phyloP scores from a whole-genome alignment of 176 grass and related monocot species.

The Rhipidocladum racemiflorum region DNA sequence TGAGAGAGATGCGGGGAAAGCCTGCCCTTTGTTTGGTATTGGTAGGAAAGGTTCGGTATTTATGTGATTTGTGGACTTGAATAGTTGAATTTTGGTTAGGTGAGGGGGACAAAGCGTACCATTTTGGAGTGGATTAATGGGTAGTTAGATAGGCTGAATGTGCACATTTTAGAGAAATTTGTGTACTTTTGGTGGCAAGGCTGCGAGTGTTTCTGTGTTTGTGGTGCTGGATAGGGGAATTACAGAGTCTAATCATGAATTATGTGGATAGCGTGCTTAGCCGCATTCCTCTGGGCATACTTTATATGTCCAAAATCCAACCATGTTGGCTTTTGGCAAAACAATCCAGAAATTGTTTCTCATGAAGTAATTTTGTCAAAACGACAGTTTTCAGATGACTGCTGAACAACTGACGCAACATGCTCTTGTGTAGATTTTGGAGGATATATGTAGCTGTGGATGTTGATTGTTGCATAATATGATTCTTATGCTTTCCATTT shows the following conservation, averaged over 20 bases:
- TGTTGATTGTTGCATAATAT: background rate
- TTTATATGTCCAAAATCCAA: background rate
- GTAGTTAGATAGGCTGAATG: background rate
- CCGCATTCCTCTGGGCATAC: background rate
- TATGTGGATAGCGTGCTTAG: background rate
- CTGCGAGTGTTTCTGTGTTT: background rate
- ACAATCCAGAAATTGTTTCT: background rate
- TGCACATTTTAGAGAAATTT: background rate
- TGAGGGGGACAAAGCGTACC: background rate
- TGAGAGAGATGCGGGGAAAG: constrained; percentile 13
- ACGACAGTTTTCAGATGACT: background rate
- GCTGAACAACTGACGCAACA: background rate
- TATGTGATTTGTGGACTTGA: constrained; percentile 10
- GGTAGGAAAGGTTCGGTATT: background rate
- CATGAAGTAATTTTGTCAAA: background rate
- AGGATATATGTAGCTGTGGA: background rate
- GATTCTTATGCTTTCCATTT: background rate
- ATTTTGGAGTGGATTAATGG: background rate
- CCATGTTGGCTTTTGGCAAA: background rate
- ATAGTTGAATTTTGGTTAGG: background rate
- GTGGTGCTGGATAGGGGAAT: background rate
- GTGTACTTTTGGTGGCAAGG: background rate
- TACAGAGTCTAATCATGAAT: background rate
- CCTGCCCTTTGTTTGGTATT: background rate
- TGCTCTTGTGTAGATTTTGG: background rate